A percentile compares a stretch with the other conserved stretches of the same genome.
Evolutionary conservation across 1,284 basidiomycete genomes (phyloP).

Genomic region (Coniferiporia sulphurascens): DNA sequence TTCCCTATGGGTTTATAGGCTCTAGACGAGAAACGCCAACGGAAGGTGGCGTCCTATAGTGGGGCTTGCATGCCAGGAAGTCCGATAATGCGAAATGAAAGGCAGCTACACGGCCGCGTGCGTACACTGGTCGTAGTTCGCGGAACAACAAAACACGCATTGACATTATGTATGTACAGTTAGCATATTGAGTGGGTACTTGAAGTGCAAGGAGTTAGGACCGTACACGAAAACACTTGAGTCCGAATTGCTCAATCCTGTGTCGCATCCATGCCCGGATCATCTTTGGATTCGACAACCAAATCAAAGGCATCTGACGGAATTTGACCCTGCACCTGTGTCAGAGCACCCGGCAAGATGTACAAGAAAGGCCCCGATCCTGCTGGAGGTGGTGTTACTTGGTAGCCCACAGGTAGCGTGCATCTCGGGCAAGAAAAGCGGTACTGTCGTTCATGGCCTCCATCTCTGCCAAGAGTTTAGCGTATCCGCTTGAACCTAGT

Average conservation of each 20-base stretch:
- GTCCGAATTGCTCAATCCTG: too few species aligned
- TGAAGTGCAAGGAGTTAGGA: not conserved
- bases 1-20: too few species aligned
- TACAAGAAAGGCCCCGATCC: conserved; percentile 73
- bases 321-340: conserved; percentile 73
- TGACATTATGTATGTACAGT: not conserved
- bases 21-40: too few species aligned
- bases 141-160: not conserved
- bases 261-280: too few species aligned
- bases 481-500: not conserved
- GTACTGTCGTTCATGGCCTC: conserved; percentile 71
- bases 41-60: too few species aligned
- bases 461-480: conserved; percentile 36
- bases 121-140: not conserved
- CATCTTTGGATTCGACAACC: too few species aligned
- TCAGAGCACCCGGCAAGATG: conserved; percentile 67
- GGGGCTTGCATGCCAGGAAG: too few species aligned
- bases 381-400: conserved; percentile 61
- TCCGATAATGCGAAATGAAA: too few species aligned
- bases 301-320: conserved; percentile 67
- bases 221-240: not conserved
- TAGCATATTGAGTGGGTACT: not conserved
- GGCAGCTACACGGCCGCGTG: too few species aligned
- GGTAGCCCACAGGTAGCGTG: conserved; percentile 68
- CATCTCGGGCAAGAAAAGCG: conserved; percentile 73